A percentile compares a stretch with the other conserved stretches of the same genome.
These are phyloP conservation scores for Mollisia scopiformis DNA, from an alignment of 2,329 filamentous ascomycete species.

Conservation along the genomic window DNA sequence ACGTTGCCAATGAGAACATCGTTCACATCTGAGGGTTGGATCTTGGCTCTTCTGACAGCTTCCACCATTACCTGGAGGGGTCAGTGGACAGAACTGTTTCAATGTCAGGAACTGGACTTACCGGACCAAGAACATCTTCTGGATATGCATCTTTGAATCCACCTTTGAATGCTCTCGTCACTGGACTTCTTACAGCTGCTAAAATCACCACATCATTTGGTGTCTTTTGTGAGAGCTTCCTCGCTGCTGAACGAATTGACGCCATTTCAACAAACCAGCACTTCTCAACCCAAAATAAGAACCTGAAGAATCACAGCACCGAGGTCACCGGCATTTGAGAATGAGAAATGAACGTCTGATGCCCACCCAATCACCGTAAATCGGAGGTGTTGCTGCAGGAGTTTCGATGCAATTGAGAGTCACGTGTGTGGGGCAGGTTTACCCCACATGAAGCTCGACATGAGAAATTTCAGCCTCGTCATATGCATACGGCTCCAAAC, in stretches of 20 bases:
- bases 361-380: background rate
- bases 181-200: conserved; percentile 66
- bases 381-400: background rate
- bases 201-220: conserved; percentile 69
- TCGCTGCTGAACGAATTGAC: conserved; percentile 12
- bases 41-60: conserved; percentile 61
- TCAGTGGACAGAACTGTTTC: too few relatives aligned
- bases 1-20: conserved; percentile 69
- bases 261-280: conserved; percentile 16
- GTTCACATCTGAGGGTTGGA: conserved; percentile 61
- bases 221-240: conserved; percentile 45
- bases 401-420: background rate
- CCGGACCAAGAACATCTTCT: conserved; percentile 64
- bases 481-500: background rate
- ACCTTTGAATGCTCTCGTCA: conserved; percentile 68
- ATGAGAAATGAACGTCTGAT: background rate
- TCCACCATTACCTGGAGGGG: conserved; percentile 41
- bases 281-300: background rate
- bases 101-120: conserved; percentile 5
- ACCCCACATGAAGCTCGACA: conserved; percentile 8
- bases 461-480: conserved; percentile 2
- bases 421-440: conserved; percentile 9
- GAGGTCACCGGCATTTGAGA: background rate
- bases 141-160: conserved; percentile 68
- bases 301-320: background rate